These are phyloP conservation scores for Eleusine coracana DNA, from an alignment of 176 grass and related monocot species.

Conservation along the genomic window DNA sequence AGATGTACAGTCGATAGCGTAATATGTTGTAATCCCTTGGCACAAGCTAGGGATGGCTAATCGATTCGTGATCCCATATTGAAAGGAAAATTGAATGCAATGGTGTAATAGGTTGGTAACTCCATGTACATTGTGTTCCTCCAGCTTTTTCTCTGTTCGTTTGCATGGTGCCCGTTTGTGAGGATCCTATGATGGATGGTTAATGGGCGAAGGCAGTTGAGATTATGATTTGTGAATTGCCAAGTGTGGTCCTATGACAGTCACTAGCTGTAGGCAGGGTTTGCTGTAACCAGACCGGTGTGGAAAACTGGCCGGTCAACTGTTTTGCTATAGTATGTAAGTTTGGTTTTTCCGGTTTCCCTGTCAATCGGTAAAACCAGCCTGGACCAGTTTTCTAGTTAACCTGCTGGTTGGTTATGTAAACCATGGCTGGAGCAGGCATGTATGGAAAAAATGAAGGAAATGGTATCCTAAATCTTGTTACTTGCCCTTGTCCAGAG, in stretches of 20 bases:
- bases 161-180: neutral
- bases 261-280: neutral
- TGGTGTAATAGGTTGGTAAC: neutral
- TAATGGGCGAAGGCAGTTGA: neutral
- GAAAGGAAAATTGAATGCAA: neutral
- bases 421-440: neutral
- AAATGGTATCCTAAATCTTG: neutral
- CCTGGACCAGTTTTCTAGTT: too few species aligned
- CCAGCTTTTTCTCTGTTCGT: neutral
- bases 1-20: constrained; percentile 42
- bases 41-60: constrained; percentile 44
- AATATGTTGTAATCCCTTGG: constrained; percentile 40
- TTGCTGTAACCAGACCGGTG: too few species aligned
- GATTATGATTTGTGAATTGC: neutral
- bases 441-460: neutral
- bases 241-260: neutral
- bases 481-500: neutral
- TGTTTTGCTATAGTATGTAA: too few species aligned
- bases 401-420: too few species aligned
- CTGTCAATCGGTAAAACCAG: too few species aligned
- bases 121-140: neutral
- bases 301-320: too few species aligned
- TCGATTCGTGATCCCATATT: constrained; percentile 14
- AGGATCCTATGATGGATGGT: neutral
- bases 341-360: too few species aligned